Conservation (phyloP, 2,329 filamentous ascomycete species). For the Fusarium gaditjirri region DNA sequence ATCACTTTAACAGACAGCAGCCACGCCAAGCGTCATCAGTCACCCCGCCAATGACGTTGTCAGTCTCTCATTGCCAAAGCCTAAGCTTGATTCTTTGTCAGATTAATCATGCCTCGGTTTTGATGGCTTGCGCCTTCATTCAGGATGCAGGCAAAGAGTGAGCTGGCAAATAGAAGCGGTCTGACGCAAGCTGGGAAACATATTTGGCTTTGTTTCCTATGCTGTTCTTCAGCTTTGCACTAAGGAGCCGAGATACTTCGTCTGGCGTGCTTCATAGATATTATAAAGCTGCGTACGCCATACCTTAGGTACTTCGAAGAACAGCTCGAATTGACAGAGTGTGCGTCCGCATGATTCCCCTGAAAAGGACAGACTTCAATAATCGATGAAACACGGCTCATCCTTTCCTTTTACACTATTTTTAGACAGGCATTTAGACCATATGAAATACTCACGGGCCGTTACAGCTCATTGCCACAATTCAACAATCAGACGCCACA, state of each 20-base stretch:
- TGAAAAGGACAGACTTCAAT: background rate
- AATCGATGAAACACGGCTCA: background rate
- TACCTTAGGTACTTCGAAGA: background rate
- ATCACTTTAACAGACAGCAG: constrained; percentile 16
- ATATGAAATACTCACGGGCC: background rate
- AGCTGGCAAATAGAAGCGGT: constrained; percentile 4
- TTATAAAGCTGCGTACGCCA: background rate
- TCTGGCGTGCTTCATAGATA: background rate
- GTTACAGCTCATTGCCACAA: constrained; percentile 17
- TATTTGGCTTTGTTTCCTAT: background rate
- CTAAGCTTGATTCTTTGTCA: constrained; percentile 21
- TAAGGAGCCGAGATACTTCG: background rate
- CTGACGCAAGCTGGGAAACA: background rate
- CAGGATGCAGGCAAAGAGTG: background rate
- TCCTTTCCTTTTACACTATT: background rate
- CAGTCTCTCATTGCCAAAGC: constrained; percentile 18
- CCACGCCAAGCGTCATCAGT: constrained; percentile 34
- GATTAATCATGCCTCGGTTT: constrained; percentile 23
- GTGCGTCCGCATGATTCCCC: background rate
- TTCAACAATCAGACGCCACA: constrained; percentile 12
- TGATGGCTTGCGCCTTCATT: constrained; percentile 3
- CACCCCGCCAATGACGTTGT: constrained; percentile 49
- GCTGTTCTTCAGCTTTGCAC: background rate
- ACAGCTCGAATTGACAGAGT: background rate
- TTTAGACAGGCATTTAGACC: background rate